Evolutionary conservation across 192 early-diverging fungal genomes (phyloP), one percentile per base, ranked within the genome.

Genomic region (Backusella parvicylindrica): DNA sequence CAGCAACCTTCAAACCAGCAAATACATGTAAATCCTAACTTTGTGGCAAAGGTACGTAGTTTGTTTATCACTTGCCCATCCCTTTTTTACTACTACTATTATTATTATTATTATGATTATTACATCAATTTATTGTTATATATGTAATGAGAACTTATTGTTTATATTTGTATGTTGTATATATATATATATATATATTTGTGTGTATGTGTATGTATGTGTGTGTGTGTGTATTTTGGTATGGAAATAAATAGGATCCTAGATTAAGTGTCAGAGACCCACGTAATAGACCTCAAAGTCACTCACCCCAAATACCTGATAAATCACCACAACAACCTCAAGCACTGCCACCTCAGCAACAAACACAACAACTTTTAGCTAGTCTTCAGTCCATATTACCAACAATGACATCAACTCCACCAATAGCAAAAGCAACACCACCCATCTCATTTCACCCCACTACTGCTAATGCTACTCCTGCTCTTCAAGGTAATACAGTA

Each of bases 11-110:
- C 72, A 21, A 76, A 79, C 47, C 30, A 32, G 9, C 47, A 71
- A 16, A 89, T 88, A 67, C 88, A 89, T 74, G 84, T 89, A 6
- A 90, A 90, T 78, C 89, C 90, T 30, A 88, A 88, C 68, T 89
- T 88, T 68, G 77, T 88, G 43, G 77, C 77, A 74, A 73, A 85
- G 63, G 68, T 84, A 65, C 33, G 33, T 21, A 9, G 2, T 64
- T 31, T 64, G 9, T 31, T 32, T 41, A 41, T 47, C 18, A 47
- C 43, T 47, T 47, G 4, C 33, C 33, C 33, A 2, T 35, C 33
- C 6, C 53, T 56, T 56, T 56, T 56, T 56, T 18, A 33, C 18
- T 33, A 31, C 23, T 56, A 56, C 2, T 23, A 26, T 56, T 23
- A 56, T 26, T 21, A 56, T 56, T 2, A 26, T 56, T 23, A 12